Percentiles rank a stretch among this genome's conserved stretches.
phyloP scores from a whole-genome alignment of 345 rosid genomes.

The Cochlearia excelsa region DNA sequence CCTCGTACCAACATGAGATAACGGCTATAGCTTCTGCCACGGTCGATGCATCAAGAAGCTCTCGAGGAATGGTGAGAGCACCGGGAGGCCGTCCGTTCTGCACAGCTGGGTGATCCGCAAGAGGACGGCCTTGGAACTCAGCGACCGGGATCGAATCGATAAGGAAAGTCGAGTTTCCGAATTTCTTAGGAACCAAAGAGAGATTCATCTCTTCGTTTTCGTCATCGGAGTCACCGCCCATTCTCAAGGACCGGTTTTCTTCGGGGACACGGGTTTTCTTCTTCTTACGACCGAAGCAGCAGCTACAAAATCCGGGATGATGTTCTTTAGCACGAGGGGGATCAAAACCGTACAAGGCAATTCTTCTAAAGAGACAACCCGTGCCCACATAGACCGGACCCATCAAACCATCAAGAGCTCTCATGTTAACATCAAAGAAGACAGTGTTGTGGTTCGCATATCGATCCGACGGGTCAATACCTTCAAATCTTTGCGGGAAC shows the following conservation, averaged over 20 bases:
- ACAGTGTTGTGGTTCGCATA: conserved; percentile 97
- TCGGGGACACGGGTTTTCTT: conserved; percentile 59
- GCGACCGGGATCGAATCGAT: conserved; percentile 92
- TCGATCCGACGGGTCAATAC: conserved; percentile 96
- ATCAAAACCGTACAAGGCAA: conserved; percentile 88
- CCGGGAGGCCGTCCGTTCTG: conserved; percentile 94
- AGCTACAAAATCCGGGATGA: conserved; percentile 70
- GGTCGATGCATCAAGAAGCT: conserved; percentile 91
- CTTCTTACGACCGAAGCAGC: conserved; percentile 66
- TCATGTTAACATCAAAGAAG: conserved; percentile 96
- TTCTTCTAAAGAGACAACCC: conserved; percentile 92
- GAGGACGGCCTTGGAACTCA: conserved; percentile 95
- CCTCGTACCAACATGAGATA: conserved; percentile 98
- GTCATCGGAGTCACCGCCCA: conserved; percentile 92
- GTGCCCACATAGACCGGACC: conserved; percentile 98
- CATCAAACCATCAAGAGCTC: conserved; percentile 98
- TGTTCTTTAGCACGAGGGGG: conserved; percentile 89
- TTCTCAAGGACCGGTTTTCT: conserved; percentile 80
- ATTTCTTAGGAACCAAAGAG: conserved; percentile 70
- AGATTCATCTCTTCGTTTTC: conserved; percentile 82
- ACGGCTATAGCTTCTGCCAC: conserved; percentile 98
- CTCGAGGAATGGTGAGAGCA: conserved; percentile 87
- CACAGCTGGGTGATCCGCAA: conserved; percentile 95
- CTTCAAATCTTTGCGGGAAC: conserved; percentile 98
- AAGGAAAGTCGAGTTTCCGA: conserved; percentile 84